Percentiles rank a stretch among this genome's conserved stretches.
Evolutionary conservation across 352 stramenopile genomes (phyloP).

Genomic region (Pythium coloratum): DNA sequence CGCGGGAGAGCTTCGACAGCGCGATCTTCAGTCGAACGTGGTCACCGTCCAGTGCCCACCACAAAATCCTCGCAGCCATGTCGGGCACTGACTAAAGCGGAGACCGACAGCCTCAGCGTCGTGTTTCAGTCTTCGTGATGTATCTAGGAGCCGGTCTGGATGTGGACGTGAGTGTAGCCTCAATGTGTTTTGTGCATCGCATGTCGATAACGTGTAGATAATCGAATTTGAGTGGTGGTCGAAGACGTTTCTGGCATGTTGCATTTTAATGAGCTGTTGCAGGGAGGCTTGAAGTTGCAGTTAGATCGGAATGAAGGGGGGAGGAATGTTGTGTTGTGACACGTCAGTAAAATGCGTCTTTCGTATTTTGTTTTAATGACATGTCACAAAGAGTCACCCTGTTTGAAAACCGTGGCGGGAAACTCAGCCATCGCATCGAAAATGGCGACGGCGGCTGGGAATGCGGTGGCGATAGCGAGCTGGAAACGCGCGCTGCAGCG

Average conservation of each 20-base stretch:
- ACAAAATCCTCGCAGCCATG: slow-evolving; percentile 29
- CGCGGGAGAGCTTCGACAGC: slow-evolving; percentile 27
- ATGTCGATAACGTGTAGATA: too few species aligned
- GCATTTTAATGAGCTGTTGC: too few species aligned
- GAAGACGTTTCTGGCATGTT: too few species aligned
- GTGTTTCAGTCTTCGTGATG: too few species aligned
- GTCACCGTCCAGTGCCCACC: slow-evolving; percentile 27
- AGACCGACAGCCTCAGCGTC: too few species aligned
- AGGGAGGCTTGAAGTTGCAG: too few species aligned
- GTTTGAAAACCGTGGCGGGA: slow-evolving; percentile 17
- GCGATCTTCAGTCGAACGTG: slow-evolving; percentile 31
- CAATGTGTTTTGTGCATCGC: too few species aligned
- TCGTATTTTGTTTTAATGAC: neutral
- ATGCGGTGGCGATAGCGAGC: neutral
- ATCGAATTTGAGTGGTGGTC: too few species aligned
- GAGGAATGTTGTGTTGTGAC: neutral
- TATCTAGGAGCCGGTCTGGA: too few species aligned
- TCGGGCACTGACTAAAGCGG: slow-evolving; percentile 17
- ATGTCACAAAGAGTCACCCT: neutral
- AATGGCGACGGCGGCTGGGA: neutral
- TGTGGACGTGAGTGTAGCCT: too few species aligned
- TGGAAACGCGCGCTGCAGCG: slow-evolving; percentile 21
- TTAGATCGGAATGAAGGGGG: too few species aligned
- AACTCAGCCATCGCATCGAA: neutral
- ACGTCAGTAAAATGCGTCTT: neutral